Evolutionary conservation across 345 rosid species (phyloP), one percentile per base, ranked within the genome.

Genomic region (Pistacia integerrima): DNA sequence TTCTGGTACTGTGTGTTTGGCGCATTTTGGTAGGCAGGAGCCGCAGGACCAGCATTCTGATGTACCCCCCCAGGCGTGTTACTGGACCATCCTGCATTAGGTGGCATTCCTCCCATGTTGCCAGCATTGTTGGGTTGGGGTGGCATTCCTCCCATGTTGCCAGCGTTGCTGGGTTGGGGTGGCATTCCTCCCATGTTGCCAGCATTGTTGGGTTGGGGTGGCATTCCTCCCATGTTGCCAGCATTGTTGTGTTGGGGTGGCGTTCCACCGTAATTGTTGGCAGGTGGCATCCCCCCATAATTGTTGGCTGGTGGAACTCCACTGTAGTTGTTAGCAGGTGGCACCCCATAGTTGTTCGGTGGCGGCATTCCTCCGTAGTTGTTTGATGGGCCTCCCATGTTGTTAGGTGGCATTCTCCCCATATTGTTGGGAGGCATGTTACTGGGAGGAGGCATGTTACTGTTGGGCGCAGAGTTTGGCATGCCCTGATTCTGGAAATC

Each of bases 371-470:
- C 73, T 5, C 90, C 55, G 72, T 74, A 70, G 56, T 75, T 74
- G 77, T 70, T 79, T 9, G 69, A 73, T n/a, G 77, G 85, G 1
- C 82, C 79, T 62, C 84, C 77, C 75, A 75, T 76, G 67, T 80
- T 77, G 54, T 81, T 77, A 46, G 74, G 78, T 0, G 78, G 82
- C 74, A 67, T 71, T 62, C 82, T 80, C 65, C 67, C 75, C 77
- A 71, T 57, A 69, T 78, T 81, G 56, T 66, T 73, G 16, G 81
- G 85, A 6, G 74, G 79, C 64, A 61, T 13, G 10, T 64, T 77
- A 3, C 14, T 75, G 38, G 82, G 67, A 5, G 87, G 90, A 0
- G 84, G 80, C 69, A 70, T 68, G 25, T 81, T 78, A 11, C 75
- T 58, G 59, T 33, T 63, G 33, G 62, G 77, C 2, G 82, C 80